Conservation (phyloP, 164 flowering plant genomes). For the Taxillus chinensis region DNA sequence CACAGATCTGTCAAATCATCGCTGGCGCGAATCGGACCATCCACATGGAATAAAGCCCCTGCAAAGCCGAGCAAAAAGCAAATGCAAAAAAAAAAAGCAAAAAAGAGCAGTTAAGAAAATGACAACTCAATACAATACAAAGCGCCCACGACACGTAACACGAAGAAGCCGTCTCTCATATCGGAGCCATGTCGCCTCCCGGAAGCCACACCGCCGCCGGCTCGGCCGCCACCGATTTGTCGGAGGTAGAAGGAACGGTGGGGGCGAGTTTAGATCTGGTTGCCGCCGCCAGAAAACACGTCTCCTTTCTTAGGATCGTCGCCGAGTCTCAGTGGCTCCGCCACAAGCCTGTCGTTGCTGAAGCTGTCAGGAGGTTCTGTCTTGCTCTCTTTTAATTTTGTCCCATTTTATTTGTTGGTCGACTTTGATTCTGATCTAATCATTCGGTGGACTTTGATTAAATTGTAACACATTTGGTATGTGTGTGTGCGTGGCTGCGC, state of each 20-base stretch:
- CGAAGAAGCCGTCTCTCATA: not conserved
- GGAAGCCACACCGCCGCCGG: slow-evolving; percentile 1
- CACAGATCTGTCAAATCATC: too few relatives aligned
- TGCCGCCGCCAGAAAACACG: slow-evolving; percentile 48
- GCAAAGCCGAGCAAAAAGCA: too few relatives aligned
- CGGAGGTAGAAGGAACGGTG: slow-evolving; percentile 21
- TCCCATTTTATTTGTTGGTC: not conserved
- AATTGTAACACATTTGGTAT: not conserved
- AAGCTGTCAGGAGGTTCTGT: slow-evolving; percentile 60
- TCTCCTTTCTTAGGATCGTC: slow-evolving; percentile 49
- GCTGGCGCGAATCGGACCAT: too few relatives aligned
- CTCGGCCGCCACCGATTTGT: slow-evolving; percentile 25
- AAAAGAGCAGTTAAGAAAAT: too few relatives aligned
- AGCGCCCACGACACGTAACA: not conserved
- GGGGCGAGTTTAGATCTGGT: slow-evolving; percentile 61
- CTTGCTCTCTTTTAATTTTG: not conserved
- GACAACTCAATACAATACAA: too few relatives aligned
- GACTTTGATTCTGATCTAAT: not conserved
- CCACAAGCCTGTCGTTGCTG: slow-evolving; percentile 27
- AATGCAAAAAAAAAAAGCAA: too few relatives aligned
- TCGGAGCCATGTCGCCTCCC: not conserved
- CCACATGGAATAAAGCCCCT: too few relatives aligned
- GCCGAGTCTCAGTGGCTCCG: slow-evolving; percentile 60
- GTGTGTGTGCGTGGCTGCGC: not conserved
- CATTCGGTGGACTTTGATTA: not conserved